phyloP scores from a whole-genome alignment of 2,329 filamentous ascomycete species.

The Aureobasidium sp. region DNA sequence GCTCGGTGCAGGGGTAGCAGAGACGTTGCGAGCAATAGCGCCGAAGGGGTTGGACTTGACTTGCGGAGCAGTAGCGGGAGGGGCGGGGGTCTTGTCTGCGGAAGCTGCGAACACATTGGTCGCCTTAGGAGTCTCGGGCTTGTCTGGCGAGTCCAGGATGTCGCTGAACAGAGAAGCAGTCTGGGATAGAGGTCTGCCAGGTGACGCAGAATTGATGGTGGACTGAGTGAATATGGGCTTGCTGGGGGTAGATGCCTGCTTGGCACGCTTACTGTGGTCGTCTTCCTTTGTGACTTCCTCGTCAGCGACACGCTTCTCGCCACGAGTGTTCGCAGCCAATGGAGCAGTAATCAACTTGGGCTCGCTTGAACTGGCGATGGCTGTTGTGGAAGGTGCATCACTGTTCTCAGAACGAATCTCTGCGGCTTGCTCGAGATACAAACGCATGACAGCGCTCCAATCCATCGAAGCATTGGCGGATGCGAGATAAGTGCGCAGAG shows the following conservation, averaged over 20 bases:
- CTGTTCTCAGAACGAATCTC: background rate
- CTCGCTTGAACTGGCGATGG: background rate
- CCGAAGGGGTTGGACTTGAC: constrained; percentile 18
- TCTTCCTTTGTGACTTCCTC: constrained; percentile 6
- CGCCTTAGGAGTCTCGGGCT: background rate
- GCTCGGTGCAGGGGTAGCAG: background rate
- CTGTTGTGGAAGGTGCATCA: background rate
- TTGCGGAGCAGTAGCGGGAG: constrained; percentile 3
- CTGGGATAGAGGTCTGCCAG: constrained; percentile 11
- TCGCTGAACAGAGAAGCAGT: constrained; percentile 18
- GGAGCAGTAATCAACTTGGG: constrained; percentile 1
- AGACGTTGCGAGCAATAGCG: constrained; percentile 9
- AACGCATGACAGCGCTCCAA: background rate
- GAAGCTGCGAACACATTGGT: constrained; percentile 2
- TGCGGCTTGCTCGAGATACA: constrained; percentile 2
- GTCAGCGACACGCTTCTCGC: constrained; percentile 8
- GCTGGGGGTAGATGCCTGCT: background rate
- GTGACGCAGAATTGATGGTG: background rate
- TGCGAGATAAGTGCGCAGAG: background rate
- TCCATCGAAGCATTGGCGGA: background rate
- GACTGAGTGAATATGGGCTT: background rate
- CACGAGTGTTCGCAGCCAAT: background rate
- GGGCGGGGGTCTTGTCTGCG: constrained; percentile 6
- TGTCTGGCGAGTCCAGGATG: constrained; percentile 15
- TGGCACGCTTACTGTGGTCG: constrained; percentile 9